A percentile compares a stretch with the other conserved stretches of the same genome.
Evolutionary conservation across 1,284 basidiomycete genomes (phyloP).

Genomic region (Papiliotrema laurentii): DNA sequence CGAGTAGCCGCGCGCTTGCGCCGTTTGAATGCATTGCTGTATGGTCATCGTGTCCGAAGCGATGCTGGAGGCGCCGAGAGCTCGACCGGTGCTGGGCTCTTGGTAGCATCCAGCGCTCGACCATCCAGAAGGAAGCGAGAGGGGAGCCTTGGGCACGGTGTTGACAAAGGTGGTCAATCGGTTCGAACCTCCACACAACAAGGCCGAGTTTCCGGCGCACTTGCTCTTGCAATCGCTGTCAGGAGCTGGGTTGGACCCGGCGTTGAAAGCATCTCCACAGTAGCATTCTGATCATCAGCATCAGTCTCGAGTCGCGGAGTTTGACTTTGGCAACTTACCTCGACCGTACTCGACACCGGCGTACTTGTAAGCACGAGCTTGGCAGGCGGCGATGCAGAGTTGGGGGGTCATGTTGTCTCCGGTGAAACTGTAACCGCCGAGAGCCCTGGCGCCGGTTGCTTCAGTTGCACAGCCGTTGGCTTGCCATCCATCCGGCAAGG

Average conservation of each 20-base stretch:
- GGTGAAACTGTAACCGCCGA: constrained; percentile 17
- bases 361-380: constrained; percentile 6
- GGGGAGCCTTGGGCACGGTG: not conserved
- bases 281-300: constrained; percentile 19
- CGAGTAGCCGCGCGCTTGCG: constrained; percentile 1
- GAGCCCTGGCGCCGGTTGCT: constrained; percentile 18
- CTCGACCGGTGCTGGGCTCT: constrained; percentile 21
- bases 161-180: not conserved
- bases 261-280: constrained; percentile 15
- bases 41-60: constrained; percentile 19
- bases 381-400: constrained; percentile 14
- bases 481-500: constrained; percentile 6
- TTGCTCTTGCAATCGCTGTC: constrained; percentile 16
- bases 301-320: not conserved
- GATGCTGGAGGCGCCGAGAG: constrained; percentile 19
- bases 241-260: constrained; percentile 5
- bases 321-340: not conserved
- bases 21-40: constrained; percentile 15
- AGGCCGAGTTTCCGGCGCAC: constrained; percentile 24
- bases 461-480: constrained; percentile 31
- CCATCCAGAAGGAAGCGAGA: constrained; percentile 12
- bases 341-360: constrained; percentile 18
- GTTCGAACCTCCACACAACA: constrained; percentile 8
- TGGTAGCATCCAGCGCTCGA: constrained; percentile 25
- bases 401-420: constrained; percentile 19